Base-by-base conservation (phyloP, 2,329 filamentous ascomycete species). In the Monilinia vaccinii-corymbosi region DNA sequence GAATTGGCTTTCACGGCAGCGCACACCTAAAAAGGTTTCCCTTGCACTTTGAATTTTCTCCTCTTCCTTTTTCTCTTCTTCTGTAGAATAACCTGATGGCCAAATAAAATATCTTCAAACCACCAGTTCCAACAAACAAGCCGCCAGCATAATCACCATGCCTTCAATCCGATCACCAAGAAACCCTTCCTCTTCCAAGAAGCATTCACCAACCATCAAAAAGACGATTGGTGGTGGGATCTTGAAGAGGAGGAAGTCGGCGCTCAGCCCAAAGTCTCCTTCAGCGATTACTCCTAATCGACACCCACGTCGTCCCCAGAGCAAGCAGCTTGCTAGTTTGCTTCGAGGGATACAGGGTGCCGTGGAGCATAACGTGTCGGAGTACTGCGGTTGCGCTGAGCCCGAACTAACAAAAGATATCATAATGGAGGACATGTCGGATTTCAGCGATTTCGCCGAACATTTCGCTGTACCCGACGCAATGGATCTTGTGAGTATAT, bases 401-500 rank as follows among this genome's bases (percentile, higher is more conserved):
- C 23, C 2, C 18, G 36, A 42, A 3, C 18, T 5, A 42, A 42
- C 2, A 9, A 8, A 44, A 23, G 42, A 13, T 45, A 11, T 45
- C 16, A 18, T 25, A 7, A 21, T 44, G 31, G 14, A 21, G 13
- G 21, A 21, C 14, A 28, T 44, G 25, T 23, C 25, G 28, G 40
- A 11, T n/a, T 53, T 13, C n/a, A 21, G 13, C 14, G 42, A 21
- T 23, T 11, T 14, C 42, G n/a, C 21, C 32, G 38, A 55, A 5
- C n/a, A 21, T 23, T 10, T 14, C 42, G n/a, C 21, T 44, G 38
- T 44, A 9, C n/a, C n/a, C 28, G 51, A 53, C 7, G 0, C 4
- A 16, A 53, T 53, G 51, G 51, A 55, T 44, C 32, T 25, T 44
- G 51, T 55, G 11, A 55, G 51, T 55, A 44, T n/a, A n/a, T 13